Conservation (phyloP, 495 filamentous ascomycete genomes). For the Lophium mytilinum region DNA sequence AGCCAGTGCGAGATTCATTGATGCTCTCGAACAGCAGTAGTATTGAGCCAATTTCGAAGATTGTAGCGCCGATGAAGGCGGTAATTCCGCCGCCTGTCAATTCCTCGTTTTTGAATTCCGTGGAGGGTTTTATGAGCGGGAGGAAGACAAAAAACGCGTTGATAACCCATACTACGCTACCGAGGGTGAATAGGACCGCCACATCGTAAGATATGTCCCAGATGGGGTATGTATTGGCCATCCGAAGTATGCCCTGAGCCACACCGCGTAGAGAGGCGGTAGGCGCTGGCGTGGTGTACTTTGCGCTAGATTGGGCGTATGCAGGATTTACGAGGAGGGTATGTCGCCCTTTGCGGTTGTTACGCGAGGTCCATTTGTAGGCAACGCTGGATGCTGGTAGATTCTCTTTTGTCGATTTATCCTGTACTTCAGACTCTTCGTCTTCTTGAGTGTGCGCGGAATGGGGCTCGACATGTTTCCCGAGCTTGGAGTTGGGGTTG, state of each 20-base stretch:
- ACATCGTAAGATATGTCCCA: conserved; percentile 67
- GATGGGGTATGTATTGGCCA: conserved; percentile 51
- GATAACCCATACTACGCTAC: conserved; percentile 57
- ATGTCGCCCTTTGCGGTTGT: conserved; percentile 66
- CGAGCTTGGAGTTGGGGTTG: conserved; percentile 5
- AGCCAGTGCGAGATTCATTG: conserved; percentile 56
- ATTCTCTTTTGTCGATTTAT: conserved; percentile 1
- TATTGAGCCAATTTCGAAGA: conserved; percentile 60
- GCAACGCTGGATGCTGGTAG: conserved; percentile 16
- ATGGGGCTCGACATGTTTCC: background rate
- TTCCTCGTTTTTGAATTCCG: conserved; percentile 48
- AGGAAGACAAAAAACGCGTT: conserved; percentile 63
- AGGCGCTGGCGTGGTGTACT: conserved; percentile 34
- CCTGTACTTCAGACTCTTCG: background rate
- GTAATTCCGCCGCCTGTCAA: conserved; percentile 51
- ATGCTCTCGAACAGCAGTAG: conserved; percentile 61
- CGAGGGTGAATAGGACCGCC: conserved; percentile 55
- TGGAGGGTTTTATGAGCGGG: conserved; percentile 46
- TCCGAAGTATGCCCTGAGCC: conserved; percentile 41
- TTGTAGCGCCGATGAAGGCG: conserved; percentile 60
- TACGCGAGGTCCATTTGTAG: conserved; percentile 54
- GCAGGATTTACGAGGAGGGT: conserved; percentile 41
- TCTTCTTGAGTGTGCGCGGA: background rate
- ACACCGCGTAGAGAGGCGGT: conserved; percentile 40
- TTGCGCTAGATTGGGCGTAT: conserved; percentile 18